A percentile compares a stretch with the other conserved stretches of the same genome.
Conservation (phyloP, 306 rosid species). For the Herpetospermum pedunculosum region DNA sequence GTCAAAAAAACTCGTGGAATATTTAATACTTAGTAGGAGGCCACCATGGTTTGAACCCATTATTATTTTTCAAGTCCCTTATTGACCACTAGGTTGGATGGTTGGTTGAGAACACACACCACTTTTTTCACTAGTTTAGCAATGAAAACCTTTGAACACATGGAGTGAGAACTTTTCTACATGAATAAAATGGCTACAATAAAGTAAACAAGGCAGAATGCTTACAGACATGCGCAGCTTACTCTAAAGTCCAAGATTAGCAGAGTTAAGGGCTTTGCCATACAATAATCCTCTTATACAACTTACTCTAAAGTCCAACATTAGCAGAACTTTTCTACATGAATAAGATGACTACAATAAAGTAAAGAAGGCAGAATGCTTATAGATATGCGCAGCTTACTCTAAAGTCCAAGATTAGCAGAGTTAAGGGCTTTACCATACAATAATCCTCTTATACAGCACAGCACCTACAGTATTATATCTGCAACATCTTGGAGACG, state of each 20-base stretch:
- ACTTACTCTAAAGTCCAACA: neutral
- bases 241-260: neutral
- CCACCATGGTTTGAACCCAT: no score
- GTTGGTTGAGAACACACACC: neutral
- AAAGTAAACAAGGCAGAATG: conserved; percentile 1
- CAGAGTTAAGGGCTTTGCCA: neutral
- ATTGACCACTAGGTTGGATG: no score
- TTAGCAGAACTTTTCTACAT: neutral
- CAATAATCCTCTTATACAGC: neutral
- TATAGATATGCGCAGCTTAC: neutral
- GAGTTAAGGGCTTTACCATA: neutral
- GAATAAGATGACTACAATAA: neutral
- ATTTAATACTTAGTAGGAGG: no score
- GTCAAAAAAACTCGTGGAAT: no score
- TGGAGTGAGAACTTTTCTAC: neutral
- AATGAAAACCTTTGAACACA: neutral
- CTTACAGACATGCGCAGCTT: neutral
- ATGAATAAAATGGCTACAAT: neutral
- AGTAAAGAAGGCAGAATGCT: neutral
- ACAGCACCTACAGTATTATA: neutral
- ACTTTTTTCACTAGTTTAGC: neutral
- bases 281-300: neutral
- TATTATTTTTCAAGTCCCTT: no score
- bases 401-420: neutral
- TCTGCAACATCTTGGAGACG: neutral